These are phyloP conservation scores for Trichosporon ovoides DNA, from an alignment of 1,284 basidiomycete genomes.

Conservation along the genomic window DNA sequence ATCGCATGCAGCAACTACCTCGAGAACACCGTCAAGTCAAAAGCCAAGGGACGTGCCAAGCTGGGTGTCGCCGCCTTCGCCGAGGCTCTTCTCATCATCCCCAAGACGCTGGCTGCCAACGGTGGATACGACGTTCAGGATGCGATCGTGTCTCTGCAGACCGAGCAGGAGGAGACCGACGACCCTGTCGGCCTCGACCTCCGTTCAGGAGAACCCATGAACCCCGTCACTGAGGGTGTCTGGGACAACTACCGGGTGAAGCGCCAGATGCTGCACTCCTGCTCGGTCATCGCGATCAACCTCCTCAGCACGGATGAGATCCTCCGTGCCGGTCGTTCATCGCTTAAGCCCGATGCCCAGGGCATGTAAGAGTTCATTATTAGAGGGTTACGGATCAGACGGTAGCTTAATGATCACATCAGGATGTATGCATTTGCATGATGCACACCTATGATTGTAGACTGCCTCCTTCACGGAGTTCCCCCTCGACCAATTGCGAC, in stretches of 20 bases:
- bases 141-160: conserved; percentile 80
- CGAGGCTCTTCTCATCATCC: conserved; percentile 88
- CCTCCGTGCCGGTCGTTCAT: conserved; percentile 84
- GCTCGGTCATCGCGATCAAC: conserved; percentile 96
- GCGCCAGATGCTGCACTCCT: conserved; percentile 95
- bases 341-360: conserved; percentile 38
- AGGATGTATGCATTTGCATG: conserved; percentile 6
- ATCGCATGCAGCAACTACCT: conserved; percentile 86
- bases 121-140: conserved; percentile 98
- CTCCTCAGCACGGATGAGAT: conserved; percentile 94
- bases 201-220: conserved; percentile 90
- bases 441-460: background rate
- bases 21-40: conserved; percentile 66
- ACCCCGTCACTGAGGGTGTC: conserved; percentile 89
- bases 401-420: conserved; percentile 4
- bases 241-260: conserved; percentile 99
- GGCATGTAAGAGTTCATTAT: conserved; percentile 8
- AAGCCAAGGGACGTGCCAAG: conserved; percentile 91
- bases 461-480: no score
- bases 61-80: conserved; percentile 97
- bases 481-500: no score
- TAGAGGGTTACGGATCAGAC: conserved; percentile 4
- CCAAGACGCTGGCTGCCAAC: conserved; percentile 94
- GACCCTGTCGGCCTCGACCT: conserved; percentile 92
- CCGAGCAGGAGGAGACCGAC: conserved; percentile 83